Evolutionary conservation across 2,329 filamentous ascomycete genomes (phyloP), one percentile per base, ranked within the genome.

Genomic region (Colletotrichum sp.): DNA sequence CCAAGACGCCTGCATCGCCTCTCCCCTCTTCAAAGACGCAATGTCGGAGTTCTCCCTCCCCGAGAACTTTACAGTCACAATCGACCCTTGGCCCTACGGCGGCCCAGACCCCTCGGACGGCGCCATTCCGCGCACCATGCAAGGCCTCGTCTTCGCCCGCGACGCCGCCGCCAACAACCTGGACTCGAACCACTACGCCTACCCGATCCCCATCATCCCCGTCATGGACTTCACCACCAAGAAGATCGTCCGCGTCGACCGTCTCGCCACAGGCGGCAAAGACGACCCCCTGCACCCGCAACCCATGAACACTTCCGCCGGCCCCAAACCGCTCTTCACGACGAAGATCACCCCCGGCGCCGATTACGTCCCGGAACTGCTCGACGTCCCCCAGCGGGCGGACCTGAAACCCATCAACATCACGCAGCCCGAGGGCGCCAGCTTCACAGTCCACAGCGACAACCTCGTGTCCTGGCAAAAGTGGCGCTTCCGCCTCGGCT

Each of bases 381-480:
- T 92, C 12, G 84, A 87, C 16, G 79, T 81, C 2, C 86, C 88
- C 1, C 79, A 86, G 18, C 84, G 91, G 15, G 84, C 87, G 59
- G 90, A 90, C 71, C 81, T 92, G 32, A 95, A 95, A 83, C 93
- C 94, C 7, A 90, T 96, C 80, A 91, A 95, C 79, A 92, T 96
- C 62, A 88, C 91, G 2, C 95, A 96, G 80, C 90, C 90, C 49
- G 91, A 94, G 34, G 93, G 93, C 0, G 89, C 93, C 0, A 93
- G 91, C 2, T 95, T 95, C 83, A 86, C 84, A 0, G 87, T 94
- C 12, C 85, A 86, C 75, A 67, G 86, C 59, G 85, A 90, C 79
- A 86, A 87, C 65, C 82, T 85, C n/a, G 79, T 92, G 7, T 84
- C 88, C 72, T 93, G 92, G 92, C 91, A 93, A 81, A 92, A 93